These are phyloP conservation scores for Fusarium guadeloupense DNA, from an alignment of 2,329 filamentous ascomycete genomes.

Conservation along the genomic window DNA sequence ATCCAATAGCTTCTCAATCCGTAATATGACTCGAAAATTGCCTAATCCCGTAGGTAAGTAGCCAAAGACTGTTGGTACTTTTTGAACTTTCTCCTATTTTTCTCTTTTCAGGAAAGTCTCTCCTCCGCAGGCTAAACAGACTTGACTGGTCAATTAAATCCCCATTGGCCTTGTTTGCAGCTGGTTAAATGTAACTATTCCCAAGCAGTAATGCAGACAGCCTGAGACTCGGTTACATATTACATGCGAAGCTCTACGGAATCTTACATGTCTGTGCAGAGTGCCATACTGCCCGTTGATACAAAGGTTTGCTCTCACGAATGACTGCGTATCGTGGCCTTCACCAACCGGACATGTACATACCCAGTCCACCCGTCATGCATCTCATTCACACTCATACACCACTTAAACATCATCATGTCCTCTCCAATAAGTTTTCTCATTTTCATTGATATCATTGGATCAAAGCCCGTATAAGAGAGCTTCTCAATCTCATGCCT, in stretches of 20 bases:
- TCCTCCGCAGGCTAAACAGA: background rate
- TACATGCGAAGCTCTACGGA: background rate
- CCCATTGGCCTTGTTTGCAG: background rate
- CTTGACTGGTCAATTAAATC: background rate
- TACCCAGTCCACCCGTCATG: background rate
- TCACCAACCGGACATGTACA: background rate
- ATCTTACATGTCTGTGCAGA: background rate
- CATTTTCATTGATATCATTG: slow-evolving; percentile 40
- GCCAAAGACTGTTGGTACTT: background rate
- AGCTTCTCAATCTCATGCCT: slow-evolving; percentile 40
- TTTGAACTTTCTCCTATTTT: background rate
- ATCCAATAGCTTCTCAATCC: background rate
- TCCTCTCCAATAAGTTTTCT: slow-evolving; percentile 36
- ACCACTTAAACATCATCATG: background rate
- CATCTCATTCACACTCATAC: background rate
- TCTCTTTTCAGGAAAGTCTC: too few relatives aligned
- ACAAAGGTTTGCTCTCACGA: too few relatives aligned
- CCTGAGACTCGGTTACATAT: background rate
- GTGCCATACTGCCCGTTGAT: background rate
- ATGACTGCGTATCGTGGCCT: too few relatives aligned
- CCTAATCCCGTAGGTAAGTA: background rate
- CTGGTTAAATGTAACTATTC: background rate
- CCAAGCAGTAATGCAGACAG: too few relatives aligned
- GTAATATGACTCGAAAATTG: background rate
- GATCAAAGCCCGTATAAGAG: slow-evolving; percentile 36